Base-by-base conservation (phyloP, 257 asterid genomes). In the Oldenlandia corymbosa region DNA sequence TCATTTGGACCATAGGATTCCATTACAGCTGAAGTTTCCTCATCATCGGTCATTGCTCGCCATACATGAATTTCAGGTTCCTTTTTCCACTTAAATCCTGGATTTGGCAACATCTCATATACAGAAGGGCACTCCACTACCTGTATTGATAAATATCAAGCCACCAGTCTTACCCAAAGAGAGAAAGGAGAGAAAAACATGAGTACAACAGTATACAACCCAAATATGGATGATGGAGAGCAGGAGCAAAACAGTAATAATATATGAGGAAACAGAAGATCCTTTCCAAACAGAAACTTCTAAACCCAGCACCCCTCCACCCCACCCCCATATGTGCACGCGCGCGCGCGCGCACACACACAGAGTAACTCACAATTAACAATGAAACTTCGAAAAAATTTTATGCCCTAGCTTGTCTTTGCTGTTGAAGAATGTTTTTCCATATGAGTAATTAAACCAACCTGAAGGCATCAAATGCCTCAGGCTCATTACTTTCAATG, bases 81-180 rank as follows among this genome's bases (percentile, higher is more conserved):
- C 75, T 84, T 86, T 76, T 73, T 79, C 96, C 95, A 88, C 64
- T 82, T 76, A 78, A 88, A 88, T 60, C 78, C 68, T 16, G 88
- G 72, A 73, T 82, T 81, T 36, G 95, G 85, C 78, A 88, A 58
- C 95, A 88, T 84, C 79, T 88, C 95, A 57, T 88, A 88, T 60
- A 88, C 55, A 53, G 96, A 86, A 28, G 96, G 95, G 72, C 92
- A 86, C 78, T 84, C 95, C 39, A 88, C 79, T 64, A 88, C 64
- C 96, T 88, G 65, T 13, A 31, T 9, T 28, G 67, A 70, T 45
- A 28, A 24, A 20, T 68, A 45, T 34, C 56, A 46, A 30, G 6
- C 66, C 24, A 18, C 37, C 26, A 23, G 10, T 43, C 37, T 41
- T 60, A 41, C 7, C 61, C 42, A 34, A 56, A 17, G 10, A 56